phyloP scores from a whole-genome alignment of 169 alveolate species.

The Sarcocystis neurona region DNA sequence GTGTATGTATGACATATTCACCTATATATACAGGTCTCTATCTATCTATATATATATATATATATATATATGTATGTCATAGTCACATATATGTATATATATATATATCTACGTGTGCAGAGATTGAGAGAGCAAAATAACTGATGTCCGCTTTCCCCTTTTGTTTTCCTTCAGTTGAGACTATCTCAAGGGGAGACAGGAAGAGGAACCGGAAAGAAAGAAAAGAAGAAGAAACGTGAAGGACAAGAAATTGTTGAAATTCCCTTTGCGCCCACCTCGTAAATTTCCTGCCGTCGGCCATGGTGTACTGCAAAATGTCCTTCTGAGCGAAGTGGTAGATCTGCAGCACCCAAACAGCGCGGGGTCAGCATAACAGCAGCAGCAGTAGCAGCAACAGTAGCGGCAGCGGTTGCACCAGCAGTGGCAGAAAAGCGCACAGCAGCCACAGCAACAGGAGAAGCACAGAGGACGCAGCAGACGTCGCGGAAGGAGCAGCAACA shows the following conservation, averaged over 20 bases:
- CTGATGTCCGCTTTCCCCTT: no score
- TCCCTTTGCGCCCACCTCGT: neutral
- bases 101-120: neutral
- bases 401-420: neutral
- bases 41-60: no score
- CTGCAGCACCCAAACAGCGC: neutral
- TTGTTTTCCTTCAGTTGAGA: neutral
- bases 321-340: constrained; percentile 8
- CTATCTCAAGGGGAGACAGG: neutral
- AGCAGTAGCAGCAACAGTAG: neutral
- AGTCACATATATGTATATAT: neutral
- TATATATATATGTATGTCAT: neutral
- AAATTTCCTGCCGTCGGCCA: constrained; percentile 7
- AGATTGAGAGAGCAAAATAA: no score
- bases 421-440: neutral
- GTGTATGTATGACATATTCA: neutral
- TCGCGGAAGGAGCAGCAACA: neutral
- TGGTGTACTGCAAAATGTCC: neutral
- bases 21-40: neutral
- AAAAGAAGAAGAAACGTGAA: no score
- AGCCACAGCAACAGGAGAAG: neutral
- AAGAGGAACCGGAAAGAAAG: neutral
- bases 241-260: neutral
- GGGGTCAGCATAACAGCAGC: neutral
- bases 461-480: neutral